Base-by-base conservation (phyloP, 768 basidiomycete species). In the Pleurotus eryngii region DNA sequence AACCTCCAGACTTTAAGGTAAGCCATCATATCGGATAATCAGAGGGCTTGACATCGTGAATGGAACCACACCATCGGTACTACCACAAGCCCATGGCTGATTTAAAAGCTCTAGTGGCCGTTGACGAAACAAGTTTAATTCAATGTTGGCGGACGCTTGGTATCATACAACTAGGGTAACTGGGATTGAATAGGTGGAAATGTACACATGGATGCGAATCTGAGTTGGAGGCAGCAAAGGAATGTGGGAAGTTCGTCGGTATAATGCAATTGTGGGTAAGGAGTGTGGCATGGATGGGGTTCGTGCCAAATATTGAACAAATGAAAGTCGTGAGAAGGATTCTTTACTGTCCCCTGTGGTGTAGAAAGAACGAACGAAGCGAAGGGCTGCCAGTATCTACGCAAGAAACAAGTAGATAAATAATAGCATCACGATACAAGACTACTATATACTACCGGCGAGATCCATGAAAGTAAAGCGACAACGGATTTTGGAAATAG, bases 151-250 rank as follows among this genome's bases (percentile, higher is more conserved):
- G 20, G 42, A 45, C 8, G 15, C n/a, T 45, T 54, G 51, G 37
- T 54, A 54, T 54, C 51, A 54, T 54, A 54, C 51, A 43, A 26
- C 24, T 54, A 40, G 51, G 51, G 51, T 54, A 42, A 20, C 42
- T 27, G 35, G 5, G 38, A 54, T 38, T n/a, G 39, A 54, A 54
- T 39, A 39, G 38, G 39, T 30, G 9, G 49, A 51, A 51, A 48
- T 48, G 46, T 20, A 27, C 46, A 48, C 22, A 48, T 48, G 46
- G 46, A 42, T 27, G 15, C 49, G 30, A 27, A 35, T 12, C 15
- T 30, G 22, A 6, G 3, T 15, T 15, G 3, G 20, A 30, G 49
- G 15, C 26, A 20, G 27, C 27, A 50, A 35, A 15, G 12, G 14
- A 20, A 27, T 15, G 26, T 15, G 22, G 14, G 27, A 15, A 35